Conservation (phyloP, 1,284 basidiomycete species). For the Rhodotorula glutinis region DNA sequence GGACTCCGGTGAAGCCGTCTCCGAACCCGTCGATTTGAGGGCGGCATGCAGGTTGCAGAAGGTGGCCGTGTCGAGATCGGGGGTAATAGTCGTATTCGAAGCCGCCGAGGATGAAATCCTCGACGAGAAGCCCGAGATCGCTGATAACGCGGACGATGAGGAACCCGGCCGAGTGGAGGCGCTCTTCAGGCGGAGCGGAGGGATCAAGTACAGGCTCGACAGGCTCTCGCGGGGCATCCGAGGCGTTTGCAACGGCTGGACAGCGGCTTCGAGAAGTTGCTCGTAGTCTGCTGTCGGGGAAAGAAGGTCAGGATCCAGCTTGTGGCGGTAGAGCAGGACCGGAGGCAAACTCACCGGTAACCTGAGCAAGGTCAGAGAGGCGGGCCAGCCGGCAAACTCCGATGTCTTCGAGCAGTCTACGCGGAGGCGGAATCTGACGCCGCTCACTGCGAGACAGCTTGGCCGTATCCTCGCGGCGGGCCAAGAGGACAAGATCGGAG, state of each 20-base stretch:
- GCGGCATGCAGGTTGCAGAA: background rate
- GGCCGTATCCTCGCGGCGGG: slow-evolving; percentile 40
- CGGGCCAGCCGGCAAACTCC: background rate
- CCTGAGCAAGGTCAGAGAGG: too few relatives aligned
- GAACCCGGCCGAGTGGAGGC: background rate
- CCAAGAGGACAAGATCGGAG: slow-evolving; percentile 64
- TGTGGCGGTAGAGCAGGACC: too few relatives aligned
- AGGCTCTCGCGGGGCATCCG: background rate
- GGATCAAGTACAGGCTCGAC: background rate
- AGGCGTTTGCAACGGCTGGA: background rate
- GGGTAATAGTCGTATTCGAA: background rate
- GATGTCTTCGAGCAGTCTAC: background rate
- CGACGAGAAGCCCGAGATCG: background rate
- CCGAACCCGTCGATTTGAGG: background rate
- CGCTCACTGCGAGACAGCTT: too few relatives aligned
- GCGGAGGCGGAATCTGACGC: too few relatives aligned
- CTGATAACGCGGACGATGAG: background rate
- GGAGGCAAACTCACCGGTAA: too few relatives aligned
- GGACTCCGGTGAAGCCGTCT: background rate
- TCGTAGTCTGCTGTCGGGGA: background rate
- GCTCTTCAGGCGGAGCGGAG: background rate
- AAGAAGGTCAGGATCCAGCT: too few relatives aligned
- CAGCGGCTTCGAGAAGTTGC: background rate
- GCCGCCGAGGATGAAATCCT: background rate
- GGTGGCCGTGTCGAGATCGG: background rate